Percentiles rank a stretch among this genome's conserved stretches.
phyloP scores from a whole-genome alignment of 1,284 basidiomycete genomes.

The Xerocomus subilludens region DNA sequence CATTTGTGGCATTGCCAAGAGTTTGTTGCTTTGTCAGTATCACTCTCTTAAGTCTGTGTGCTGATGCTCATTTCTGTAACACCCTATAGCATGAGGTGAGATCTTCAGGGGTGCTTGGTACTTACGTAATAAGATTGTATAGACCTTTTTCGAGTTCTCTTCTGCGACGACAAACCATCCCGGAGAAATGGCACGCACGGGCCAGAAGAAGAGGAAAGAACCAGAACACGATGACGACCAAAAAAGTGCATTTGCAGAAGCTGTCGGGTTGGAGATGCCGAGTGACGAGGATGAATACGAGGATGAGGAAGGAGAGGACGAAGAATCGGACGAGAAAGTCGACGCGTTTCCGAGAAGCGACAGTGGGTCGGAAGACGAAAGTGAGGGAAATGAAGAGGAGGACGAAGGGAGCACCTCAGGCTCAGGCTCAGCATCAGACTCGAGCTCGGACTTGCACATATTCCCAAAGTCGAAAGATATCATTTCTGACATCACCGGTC shows the following conservation, averaged over 20 bases:
- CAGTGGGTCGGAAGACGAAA: slow-evolving; percentile 61
- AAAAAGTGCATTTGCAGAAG: slow-evolving; percentile 51
- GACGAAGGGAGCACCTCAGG: slow-evolving; percentile 46
- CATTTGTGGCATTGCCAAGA: no score
- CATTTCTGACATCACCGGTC: slow-evolving; percentile 86
- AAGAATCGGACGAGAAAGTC: slow-evolving; percentile 58
- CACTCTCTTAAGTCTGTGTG: no score
- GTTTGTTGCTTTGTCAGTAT: no score
- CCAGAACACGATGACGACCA: slow-evolving; percentile 51
- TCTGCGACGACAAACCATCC: background rate
- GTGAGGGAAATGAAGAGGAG: slow-evolving; percentile 51
- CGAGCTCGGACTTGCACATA: slow-evolving; percentile 55
- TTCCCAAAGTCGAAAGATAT: slow-evolving; percentile 77
- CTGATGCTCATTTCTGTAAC: no score
- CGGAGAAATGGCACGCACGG: slow-evolving; percentile 41
- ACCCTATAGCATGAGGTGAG: no score
- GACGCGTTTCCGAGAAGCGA: slow-evolving; percentile 59
- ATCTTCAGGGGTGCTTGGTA: no score
- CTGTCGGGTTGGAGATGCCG: slow-evolving; percentile 70
- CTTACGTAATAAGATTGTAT: slow-evolving; percentile 23
- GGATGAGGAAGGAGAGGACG: slow-evolving; percentile 54
- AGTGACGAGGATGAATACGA: slow-evolving; percentile 74
- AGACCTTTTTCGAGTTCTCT: slow-evolving; percentile 29
- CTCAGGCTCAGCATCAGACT: slow-evolving; percentile 45
- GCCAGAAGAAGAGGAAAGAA: slow-evolving; percentile 68